Percentiles rank a stretch among this genome's conserved stretches.
phyloP scores from a whole-genome alignment of 2,329 filamentous ascomycete genomes.

The Cytospora leucostoma region DNA sequence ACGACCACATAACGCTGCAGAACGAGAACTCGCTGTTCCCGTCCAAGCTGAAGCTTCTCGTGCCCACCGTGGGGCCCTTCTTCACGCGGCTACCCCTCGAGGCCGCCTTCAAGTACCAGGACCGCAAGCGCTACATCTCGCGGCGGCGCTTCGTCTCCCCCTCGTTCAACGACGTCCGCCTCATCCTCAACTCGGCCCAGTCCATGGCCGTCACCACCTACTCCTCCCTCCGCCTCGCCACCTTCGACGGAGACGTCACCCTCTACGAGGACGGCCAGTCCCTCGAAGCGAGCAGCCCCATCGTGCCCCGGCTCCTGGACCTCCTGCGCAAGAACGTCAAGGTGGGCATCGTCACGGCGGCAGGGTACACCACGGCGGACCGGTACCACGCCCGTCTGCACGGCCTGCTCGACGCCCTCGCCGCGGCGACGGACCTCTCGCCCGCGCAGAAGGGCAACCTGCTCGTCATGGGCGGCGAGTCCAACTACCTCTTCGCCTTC shows the following conservation, averaged over 20 bases:
- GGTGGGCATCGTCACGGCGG: slow-evolving; percentile 94
- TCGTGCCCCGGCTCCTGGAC: slow-evolving; percentile 68
- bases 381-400: slow-evolving; percentile 86
- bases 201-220: slow-evolving; percentile 81
- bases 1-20: slow-evolving; percentile 69
- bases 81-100: slow-evolving; percentile 87
- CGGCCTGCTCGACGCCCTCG: slow-evolving; percentile 81
- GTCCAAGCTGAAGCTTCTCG: slow-evolving; percentile 89
- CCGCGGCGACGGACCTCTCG: slow-evolving; percentile 59
- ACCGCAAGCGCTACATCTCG: slow-evolving; percentile 82
- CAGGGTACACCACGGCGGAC: slow-evolving; percentile 86
- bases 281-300: slow-evolving; percentile 72
- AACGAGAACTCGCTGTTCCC: slow-evolving; percentile 58
- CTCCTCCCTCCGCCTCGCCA: slow-evolving; percentile 78
- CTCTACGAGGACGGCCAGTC: slow-evolving; percentile 89
- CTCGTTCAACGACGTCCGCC: slow-evolving; percentile 93
- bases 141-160: slow-evolving; percentile 90
- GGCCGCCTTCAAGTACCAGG: slow-evolving; percentile 89
- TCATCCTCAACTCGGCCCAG: slow-evolving; percentile 93
- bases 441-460: slow-evolving; percentile 72
- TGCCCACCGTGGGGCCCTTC: slow-evolving; percentile 89
- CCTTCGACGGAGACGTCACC: slow-evolving; percentile 97
- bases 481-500: slow-evolving; percentile 91
- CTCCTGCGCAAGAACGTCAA: slow-evolving; percentile 77
- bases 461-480: slow-evolving; percentile 92